Percentiles rank a stretch among this genome's conserved stretches.
Evolutionary conservation across 148 eudicot species (phyloP).

Genomic region (Vaccinium myrtillus): DNA sequence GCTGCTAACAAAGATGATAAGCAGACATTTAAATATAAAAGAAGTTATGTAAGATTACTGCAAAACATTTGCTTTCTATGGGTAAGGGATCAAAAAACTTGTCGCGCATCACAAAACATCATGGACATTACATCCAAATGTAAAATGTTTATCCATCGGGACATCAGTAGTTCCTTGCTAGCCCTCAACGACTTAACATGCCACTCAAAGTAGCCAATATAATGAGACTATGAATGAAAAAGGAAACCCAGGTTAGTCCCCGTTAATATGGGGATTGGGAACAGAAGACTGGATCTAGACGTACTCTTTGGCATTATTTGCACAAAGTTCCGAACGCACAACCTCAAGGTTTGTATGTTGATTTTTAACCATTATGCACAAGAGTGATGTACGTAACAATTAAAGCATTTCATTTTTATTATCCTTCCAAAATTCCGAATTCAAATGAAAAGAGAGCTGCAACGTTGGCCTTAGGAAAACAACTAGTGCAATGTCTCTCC

Average conservation of each 20-base stretch:
- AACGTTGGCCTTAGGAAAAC: not conserved
- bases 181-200: not conserved
- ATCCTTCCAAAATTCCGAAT: not conserved
- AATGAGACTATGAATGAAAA: not conserved
- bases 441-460: not conserved
- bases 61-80: not conserved
- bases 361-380: not conserved
- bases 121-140: not conserved
- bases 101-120: not conserved
- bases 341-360: not conserved
- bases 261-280: not conserved
- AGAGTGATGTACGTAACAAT: not conserved
- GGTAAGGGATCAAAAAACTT: not conserved
- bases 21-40: not conserved
- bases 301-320: not conserved
- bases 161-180: not conserved
- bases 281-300: not conserved
- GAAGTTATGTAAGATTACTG: not conserved
- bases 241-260: not conserved
- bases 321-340: not conserved
- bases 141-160: not conserved
- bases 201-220: not conserved
- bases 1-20: not conserved
- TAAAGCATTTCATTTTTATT: not conserved
- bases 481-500: not conserved